Base-by-base conservation (phyloP, 2,329 filamentous ascomycete species). In the Penicillium sp. region DNA sequence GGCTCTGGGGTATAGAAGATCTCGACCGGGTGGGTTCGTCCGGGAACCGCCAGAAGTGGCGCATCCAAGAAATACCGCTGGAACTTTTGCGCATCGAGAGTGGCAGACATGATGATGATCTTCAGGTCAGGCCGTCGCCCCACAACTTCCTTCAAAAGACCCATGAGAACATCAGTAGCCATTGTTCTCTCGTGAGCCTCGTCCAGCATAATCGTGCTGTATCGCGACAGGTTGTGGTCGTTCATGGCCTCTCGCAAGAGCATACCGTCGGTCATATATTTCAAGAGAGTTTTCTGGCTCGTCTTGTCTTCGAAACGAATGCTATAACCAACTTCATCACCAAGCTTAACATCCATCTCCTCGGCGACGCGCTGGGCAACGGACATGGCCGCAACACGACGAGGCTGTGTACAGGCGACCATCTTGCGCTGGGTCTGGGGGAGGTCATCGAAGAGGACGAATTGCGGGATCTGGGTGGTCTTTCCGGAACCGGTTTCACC, bases 241-340 rank as follows among this genome's bases (percentile, higher is more conserved):
- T 97, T 87, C 87, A 99, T 96, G 51, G 94, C 92, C 76, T 99
- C 94, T 67, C 94, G 82, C 67, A 97, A 81, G 66, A 99, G 85
- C 88, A 99, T 97, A 84, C 95, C 95, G 69, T 99, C 94, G 37
- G 95, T 99, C 94, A 99, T 99, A 80, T 99, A 99, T 80, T 99
- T 99, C 70, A 99, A 84, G 55, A 95, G 84, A 1, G 94, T 99
- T 73, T 90, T 91, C 51, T 86, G 84, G 44, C 89, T 84, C 1
- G 94, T 97, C 78, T 86, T 89, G 72, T 99, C 94, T 75, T 99
- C 95, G 74, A 99, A 99, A 80, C 94, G 91, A 72, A 99, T 97
- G 73, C 90, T 97, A 79, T 97, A 99, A 74, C 94, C 94, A 49
- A 99, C 92, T 75, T 97, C 93, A 61, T 97, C 86, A 53, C 94